phyloP scores from a whole-genome alignment of 2,329 filamentous ascomycete genomes.

The Phaeosphaeria sp. region DNA sequence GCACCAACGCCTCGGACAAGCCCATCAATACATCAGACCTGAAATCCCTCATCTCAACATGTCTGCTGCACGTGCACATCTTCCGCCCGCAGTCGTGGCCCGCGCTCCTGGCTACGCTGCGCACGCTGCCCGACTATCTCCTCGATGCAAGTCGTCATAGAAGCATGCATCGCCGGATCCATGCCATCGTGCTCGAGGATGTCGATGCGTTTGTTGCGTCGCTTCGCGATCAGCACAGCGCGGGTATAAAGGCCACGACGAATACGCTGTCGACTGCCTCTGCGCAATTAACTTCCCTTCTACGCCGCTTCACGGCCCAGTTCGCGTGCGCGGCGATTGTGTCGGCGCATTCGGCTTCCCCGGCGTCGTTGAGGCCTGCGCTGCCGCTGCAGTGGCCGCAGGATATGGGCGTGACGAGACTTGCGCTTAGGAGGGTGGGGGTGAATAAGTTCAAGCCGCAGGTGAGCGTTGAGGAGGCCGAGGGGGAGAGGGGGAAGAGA shows the following conservation, averaged over 20 bases:
- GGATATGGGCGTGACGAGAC: slow-evolving; percentile 30
- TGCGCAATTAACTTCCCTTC: slow-evolving; percentile 13
- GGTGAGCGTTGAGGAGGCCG: slow-evolving; percentile 48
- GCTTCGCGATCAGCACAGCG: no score
- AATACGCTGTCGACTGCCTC: slow-evolving; percentile 24
- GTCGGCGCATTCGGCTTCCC: slow-evolving; percentile 17
- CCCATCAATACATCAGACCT: slow-evolving; percentile 9
- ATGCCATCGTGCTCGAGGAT: slow-evolving; percentile 62
- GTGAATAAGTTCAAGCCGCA: slow-evolving; percentile 47
- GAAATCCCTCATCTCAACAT: slow-evolving; percentile 40
- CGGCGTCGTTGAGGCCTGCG: slow-evolving; percentile 16
- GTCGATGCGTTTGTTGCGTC: slow-evolving; percentile 55
- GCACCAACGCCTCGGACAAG: background rate
- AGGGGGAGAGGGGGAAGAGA: slow-evolving; percentile 41
- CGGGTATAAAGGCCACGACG: no score
- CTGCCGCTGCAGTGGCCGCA: slow-evolving; percentile 41
- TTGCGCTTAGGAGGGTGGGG: slow-evolving; percentile 42
- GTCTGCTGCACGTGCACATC: slow-evolving; percentile 64
- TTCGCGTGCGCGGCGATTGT: slow-evolving; percentile 21
- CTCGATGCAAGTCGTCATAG: slow-evolving; percentile 56
- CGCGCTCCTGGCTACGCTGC: slow-evolving; percentile 58
- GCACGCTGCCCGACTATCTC: slow-evolving; percentile 58
- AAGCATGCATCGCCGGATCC: slow-evolving; percentile 56
- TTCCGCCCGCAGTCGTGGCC: slow-evolving; percentile 61
- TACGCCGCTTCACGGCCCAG: slow-evolving; percentile 12